These are phyloP conservation scores for Psilocybe subaeruginosa DNA, from an alignment of 768 basidiomycete genomes.

Conservation along the genomic window DNA sequence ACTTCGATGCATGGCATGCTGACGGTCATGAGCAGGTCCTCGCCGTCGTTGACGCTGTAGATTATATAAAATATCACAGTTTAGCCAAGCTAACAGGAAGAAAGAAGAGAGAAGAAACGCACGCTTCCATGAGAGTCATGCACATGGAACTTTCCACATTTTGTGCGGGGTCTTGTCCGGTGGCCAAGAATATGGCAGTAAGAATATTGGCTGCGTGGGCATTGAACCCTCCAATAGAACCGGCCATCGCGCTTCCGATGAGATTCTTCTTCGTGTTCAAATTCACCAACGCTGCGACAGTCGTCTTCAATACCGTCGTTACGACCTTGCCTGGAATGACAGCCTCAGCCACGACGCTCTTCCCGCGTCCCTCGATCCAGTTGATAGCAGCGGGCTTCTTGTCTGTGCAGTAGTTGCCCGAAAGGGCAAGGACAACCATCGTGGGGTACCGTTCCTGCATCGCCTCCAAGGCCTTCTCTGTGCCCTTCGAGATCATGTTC, in stretches of 20 bases:
- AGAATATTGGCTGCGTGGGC: background rate
- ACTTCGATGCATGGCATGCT: conserved; percentile 3
- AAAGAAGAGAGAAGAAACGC: background rate
- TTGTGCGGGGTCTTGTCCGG: background rate
- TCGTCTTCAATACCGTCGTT: background rate
- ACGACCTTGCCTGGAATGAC: background rate
- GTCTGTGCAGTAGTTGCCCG: background rate
- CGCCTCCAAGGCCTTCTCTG: background rate
- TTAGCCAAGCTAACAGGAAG: background rate
- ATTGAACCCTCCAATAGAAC: background rate
- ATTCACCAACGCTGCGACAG: background rate
- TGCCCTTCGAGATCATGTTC: conserved; percentile 3
- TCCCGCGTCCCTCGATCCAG: conserved; percentile 1
- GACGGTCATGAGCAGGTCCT: background rate
- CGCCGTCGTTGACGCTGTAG: background rate
- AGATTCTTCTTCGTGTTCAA: conserved; percentile 1
- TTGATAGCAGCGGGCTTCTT: conserved; percentile 1
- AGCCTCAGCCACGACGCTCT: background rate
- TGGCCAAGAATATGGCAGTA: conserved; percentile 1
- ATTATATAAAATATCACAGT: background rate
- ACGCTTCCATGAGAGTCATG: conserved; percentile 4
- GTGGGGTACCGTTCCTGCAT: background rate
- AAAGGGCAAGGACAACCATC: conserved; percentile 1
- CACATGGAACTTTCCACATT: conserved; percentile 1
- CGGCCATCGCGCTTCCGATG: background rate